Percentiles rank a stretch among this genome's conserved stretches.
phyloP scores from a whole-genome alignment of 1,284 basidiomycete species.

The Cystobasidiaceae sp. region DNA sequence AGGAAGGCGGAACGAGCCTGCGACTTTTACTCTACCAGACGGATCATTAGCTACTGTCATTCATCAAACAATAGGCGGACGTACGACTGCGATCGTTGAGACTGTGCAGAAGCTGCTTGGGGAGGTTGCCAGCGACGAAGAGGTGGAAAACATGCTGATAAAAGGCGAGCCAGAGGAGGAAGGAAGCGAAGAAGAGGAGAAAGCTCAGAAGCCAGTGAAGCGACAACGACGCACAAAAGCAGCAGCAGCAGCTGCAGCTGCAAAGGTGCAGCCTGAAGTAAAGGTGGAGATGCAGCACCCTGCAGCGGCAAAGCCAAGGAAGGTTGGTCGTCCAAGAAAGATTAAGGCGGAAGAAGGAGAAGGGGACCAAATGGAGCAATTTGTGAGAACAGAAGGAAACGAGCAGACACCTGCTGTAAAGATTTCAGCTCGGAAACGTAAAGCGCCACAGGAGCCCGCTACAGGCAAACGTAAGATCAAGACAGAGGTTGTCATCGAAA shows the following conservation, averaged over 20 bases:
- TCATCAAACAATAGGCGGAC: slow-evolving; percentile 72
- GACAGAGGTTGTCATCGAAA: background rate
- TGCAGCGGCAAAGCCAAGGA: background rate
- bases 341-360: background rate
- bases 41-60: slow-evolving; percentile 66
- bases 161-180: background rate
- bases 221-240: too few relatives aligned
- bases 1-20: slow-evolving; percentile 57
- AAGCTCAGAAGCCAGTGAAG: too few relatives aligned
- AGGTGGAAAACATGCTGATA: slow-evolving; percentile 36
- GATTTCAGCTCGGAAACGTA: background rate
- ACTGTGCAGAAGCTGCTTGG: slow-evolving; percentile 58
- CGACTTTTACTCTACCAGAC: slow-evolving; percentile 42
- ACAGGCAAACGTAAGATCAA: background rate
- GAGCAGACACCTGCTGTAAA: background rate
- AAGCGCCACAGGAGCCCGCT: background rate
- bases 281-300: too few relatives aligned
- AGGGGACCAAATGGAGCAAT: background rate
- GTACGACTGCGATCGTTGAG: slow-evolving; percentile 68
- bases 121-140: slow-evolving; percentile 44
- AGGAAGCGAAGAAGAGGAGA: background rate
- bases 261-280: too few relatives aligned
- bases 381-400: background rate
- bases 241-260: too few relatives aligned
- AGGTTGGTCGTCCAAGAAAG: background rate